Evolutionary conservation across 1,139 yeast species (phyloP).

Genomic region (Diutina catenulata): DNA sequence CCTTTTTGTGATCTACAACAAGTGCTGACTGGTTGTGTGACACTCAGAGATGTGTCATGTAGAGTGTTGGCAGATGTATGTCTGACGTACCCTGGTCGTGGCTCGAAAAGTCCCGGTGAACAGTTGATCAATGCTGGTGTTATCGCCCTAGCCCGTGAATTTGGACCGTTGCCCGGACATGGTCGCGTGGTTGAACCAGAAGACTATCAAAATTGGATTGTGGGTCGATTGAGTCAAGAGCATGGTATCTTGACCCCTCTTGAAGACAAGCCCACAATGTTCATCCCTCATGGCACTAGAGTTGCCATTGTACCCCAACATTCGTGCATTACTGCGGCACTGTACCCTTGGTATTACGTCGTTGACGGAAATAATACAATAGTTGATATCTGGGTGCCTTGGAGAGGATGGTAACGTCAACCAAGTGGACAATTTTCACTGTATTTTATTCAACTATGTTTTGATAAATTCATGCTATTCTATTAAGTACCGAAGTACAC

Average conservation of each 20-base stretch:
- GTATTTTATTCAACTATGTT: no score
- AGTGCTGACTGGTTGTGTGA: conserved; percentile 50
- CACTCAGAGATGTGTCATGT: conserved; percentile 36
- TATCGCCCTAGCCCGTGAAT: conserved; percentile 55
- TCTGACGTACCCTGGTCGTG: conserved; percentile 45
- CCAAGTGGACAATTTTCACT: no score
- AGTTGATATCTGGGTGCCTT: conserved; percentile 62
- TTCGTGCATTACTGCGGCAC: conserved; percentile 60
- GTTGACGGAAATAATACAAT: conserved; percentile 35
- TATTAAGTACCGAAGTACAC: conserved; percentile 66
- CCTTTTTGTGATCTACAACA: conserved; percentile 68
- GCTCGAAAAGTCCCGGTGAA: conserved; percentile 40
- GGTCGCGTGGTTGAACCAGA: conserved; percentile 28
- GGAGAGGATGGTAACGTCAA: conserved; percentile 8
- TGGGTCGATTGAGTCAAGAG: conserved; percentile 52
- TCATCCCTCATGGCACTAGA: conserved; percentile 44
- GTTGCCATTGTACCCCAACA: conserved; percentile 59
- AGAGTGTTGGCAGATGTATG: conserved; percentile 52
- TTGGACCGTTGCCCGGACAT: conserved; percentile 40
- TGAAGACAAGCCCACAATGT: conserved; percentile 12
- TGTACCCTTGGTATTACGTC: conserved; percentile 47
- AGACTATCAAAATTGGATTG: conserved; percentile 37
- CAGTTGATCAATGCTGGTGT: conserved; percentile 64
- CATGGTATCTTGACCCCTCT: conserved; percentile 45
- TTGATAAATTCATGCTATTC: no score